These are phyloP conservation scores for Talaromyces sp. DNA, from an alignment of 2,329 filamentous ascomycete genomes.

Conservation along the genomic window DNA sequence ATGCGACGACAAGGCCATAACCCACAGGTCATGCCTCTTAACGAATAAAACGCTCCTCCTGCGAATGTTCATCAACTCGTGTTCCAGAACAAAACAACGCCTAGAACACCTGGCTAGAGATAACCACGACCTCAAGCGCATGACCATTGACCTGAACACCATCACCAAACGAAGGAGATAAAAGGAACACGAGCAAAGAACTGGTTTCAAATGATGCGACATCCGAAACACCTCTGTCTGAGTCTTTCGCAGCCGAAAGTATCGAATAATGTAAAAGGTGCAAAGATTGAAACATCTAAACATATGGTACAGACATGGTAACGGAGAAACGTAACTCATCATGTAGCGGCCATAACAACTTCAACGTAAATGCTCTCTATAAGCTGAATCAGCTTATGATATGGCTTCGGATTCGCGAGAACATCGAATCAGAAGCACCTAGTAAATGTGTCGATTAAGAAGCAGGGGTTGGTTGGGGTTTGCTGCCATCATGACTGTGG, in stretches of 20 bases:
- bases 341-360: conserved; percentile 18
- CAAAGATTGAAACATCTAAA: conserved; percentile 16
- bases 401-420: background rate
- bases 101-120: conserved; percentile 11
- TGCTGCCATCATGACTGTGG: conserved; percentile 31
- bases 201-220: background rate
- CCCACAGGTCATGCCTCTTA: background rate
- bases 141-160: conserved; percentile 18
- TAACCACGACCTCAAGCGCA: conserved; percentile 9
- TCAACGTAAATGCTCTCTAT: conserved; percentile 14
- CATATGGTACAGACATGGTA: conserved; percentile 21
- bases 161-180: conserved; percentile 13
- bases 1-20: conserved; percentile 1
- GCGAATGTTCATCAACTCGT: conserved; percentile 8
- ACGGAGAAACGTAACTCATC: conserved; percentile 20
- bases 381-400: background rate
- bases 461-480: conserved; percentile 32
- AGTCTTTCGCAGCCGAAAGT: conserved; percentile 13
- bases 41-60: conserved; percentile 12
- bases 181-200: background rate
- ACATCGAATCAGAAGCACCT: background rate
- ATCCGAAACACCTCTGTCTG: conserved; percentile 4
- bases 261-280: background rate
- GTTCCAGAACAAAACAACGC: conserved; percentile 7
- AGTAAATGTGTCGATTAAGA: conserved; percentile 26